A percentile compares a stretch with the other conserved stretches of the same genome.
These are phyloP conservation scores for Kernera saxatilis DNA, from an alignment of 345 rosid genomes.

Conservation along the genomic window DNA sequence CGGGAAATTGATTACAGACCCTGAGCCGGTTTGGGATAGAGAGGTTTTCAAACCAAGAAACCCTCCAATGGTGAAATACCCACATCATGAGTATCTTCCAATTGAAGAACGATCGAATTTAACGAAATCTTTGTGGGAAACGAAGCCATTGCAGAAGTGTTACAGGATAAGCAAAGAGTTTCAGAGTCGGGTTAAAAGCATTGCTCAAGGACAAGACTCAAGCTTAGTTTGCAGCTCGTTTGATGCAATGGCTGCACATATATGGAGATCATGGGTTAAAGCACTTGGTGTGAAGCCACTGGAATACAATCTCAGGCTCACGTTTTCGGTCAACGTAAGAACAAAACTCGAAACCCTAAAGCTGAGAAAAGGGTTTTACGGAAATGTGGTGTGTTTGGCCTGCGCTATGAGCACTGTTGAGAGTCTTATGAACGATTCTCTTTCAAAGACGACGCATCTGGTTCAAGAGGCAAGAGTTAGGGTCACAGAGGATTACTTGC, in stretches of 20 bases:
- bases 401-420: constrained; percentile 60
- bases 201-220: constrained; percentile 44
- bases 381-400: constrained; percentile 77
- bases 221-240: constrained; percentile 52
- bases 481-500: constrained; percentile 67
- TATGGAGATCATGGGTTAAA: constrained; percentile 93
- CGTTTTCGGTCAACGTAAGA: constrained; percentile 79
- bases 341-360: constrained; percentile 54
- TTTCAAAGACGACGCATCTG: constrained; percentile 45
- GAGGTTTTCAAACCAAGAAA: constrained; percentile 58
- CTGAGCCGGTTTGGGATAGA: constrained; percentile 75
- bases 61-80: constrained; percentile 55
- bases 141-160: constrained; percentile 68
- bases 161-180: constrained; percentile 64
- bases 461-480: constrained; percentile 61
- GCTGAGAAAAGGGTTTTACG: constrained; percentile 65
- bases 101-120: constrained; percentile 66
- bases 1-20: constrained; percentile 47
- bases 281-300: constrained; percentile 71
- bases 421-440: constrained; percentile 45
- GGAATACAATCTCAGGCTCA: constrained; percentile 67
- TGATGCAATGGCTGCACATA: constrained; percentile 85
- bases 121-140: constrained; percentile 57
- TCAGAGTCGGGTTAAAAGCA: constrained; percentile 49
- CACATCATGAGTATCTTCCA: constrained; percentile 66